Evolutionary conservation across 73 alveolate genomes (phyloP).

Genomic region (Paramecium caudatum): DNA sequence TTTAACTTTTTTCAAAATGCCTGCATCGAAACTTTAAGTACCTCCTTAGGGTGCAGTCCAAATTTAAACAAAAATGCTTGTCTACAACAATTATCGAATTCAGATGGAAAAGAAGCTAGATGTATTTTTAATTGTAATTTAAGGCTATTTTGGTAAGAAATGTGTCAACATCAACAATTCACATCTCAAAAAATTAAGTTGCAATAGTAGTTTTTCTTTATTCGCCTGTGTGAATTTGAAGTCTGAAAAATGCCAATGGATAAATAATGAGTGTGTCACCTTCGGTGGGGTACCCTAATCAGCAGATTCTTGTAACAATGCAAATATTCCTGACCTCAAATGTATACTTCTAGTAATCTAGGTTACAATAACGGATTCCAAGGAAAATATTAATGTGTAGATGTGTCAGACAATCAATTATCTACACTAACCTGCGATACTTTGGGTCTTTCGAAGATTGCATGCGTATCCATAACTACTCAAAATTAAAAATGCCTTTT

Average conservation of each 20-base stretch:
- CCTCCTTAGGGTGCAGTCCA: background rate
- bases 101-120: background rate
- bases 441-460: background rate
- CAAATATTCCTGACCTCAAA: background rate
- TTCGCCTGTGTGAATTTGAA: background rate
- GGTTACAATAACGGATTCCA: constrained; percentile 36
- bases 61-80: background rate
- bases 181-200: background rate
- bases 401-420: background rate
- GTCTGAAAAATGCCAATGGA: background rate
- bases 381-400: background rate
- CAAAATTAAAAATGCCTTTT: constrained; percentile 2
- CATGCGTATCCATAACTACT: background rate
- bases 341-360: background rate
- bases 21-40: background rate
- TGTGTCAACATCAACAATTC: background rate
- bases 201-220: background rate
- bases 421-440: background rate
- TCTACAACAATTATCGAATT: background rate
- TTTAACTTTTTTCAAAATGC: constrained; percentile 1
- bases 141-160: constrained; percentile 37
- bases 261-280: background rate
- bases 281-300: too few species aligned
- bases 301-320: background rate
- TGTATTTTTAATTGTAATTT: background rate